Evolutionary conservation across 805 yeast species (phyloP).

Genomic region (Metschnikowia aberdeeniae): DNA sequence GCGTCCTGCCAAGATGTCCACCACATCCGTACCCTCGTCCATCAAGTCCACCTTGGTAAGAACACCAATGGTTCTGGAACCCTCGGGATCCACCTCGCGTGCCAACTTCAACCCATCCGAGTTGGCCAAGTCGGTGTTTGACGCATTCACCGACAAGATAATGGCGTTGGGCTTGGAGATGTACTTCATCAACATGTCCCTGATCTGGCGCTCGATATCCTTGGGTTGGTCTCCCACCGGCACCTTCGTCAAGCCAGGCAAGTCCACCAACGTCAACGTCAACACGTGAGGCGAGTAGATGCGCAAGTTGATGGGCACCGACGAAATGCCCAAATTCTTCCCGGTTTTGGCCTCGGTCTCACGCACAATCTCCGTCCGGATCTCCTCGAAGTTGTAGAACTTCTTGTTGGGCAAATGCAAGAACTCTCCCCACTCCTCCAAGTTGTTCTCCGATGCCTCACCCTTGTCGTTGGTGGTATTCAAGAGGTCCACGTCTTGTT

Average conservation of each 20-base stretch:
- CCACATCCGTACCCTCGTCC: slow-evolving; percentile 97
- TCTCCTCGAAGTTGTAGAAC: slow-evolving; percentile 82
- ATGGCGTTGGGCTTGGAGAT: slow-evolving; percentile 95
- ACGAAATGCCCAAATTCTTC: slow-evolving; percentile 80
- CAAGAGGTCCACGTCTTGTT: slow-evolving; percentile 34
- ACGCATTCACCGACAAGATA: slow-evolving; percentile 77
- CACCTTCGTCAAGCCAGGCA: slow-evolving; percentile 96
- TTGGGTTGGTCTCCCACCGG: slow-evolving; percentile 99
- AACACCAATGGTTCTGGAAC: slow-evolving; percentile 93
- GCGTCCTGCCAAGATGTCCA: slow-evolving; percentile 91
- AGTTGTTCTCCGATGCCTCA: slow-evolving; percentile 61
- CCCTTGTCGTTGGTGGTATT: slow-evolving; percentile 42
- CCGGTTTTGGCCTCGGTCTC: slow-evolving; percentile 87
- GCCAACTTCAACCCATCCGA: slow-evolving; percentile 95
- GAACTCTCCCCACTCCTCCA: slow-evolving; percentile 96
- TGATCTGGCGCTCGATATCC: slow-evolving; percentile 91
- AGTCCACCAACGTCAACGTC: slow-evolving; percentile 89
- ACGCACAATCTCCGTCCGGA: slow-evolving; percentile 82
- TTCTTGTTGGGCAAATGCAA: slow-evolving; percentile 86
- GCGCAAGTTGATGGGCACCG: slow-evolving; percentile 89
- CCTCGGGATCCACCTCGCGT: slow-evolving; percentile 97
- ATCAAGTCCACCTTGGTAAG: slow-evolving; percentile 92
- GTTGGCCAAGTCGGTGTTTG: slow-evolving; percentile 95
- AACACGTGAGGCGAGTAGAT: slow-evolving; percentile 91
- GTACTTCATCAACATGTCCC: slow-evolving; percentile 88